Conservation (phyloP, 1,284 basidiomycete genomes). For the Malassezia sp. region DNA sequence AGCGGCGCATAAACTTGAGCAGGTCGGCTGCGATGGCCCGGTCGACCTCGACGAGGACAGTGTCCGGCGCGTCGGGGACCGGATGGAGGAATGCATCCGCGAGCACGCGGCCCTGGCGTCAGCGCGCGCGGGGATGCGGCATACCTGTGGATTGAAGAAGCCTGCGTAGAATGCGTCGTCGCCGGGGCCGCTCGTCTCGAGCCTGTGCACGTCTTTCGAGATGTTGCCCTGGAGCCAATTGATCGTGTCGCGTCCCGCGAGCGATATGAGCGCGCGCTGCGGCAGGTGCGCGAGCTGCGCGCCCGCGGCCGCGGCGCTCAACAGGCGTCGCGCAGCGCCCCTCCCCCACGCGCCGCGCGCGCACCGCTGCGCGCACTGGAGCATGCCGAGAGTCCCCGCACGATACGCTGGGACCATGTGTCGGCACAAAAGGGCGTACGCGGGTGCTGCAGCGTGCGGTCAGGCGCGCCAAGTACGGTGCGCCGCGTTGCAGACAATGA, state of each 20-base stretch:
- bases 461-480: too few species aligned
- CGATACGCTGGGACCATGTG: too few species aligned
- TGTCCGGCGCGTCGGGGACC: slow-evolving; percentile 22
- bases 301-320: background rate
- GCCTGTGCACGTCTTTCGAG: slow-evolving; percentile 51
- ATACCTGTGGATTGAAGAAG: slow-evolving; percentile 74
- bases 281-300: slow-evolving; percentile 15
- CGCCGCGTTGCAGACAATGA: too few species aligned
- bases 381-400: too few species aligned
- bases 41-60: slow-evolving; percentile 67
- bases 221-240: slow-evolving; percentile 82
- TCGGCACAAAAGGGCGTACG: too few species aligned
- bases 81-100: slow-evolving; percentile 76
- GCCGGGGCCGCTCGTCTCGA: slow-evolving; percentile 23
- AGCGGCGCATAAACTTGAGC: slow-evolving; percentile 62
- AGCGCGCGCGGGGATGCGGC: slow-evolving; percentile 36
- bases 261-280: slow-evolving; percentile 53
- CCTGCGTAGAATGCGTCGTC: slow-evolving; percentile 61
- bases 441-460: too few species aligned
- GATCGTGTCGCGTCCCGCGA: slow-evolving; percentile 68
- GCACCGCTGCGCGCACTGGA: too few species aligned
- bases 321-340: background rate
- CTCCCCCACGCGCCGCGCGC: background rate
- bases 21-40: slow-evolving; percentile 52
- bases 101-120: slow-evolving; percentile 67